phyloP scores from a whole-genome alignment of 495 filamentous ascomycete species.

The Aspergillus cristatus region DNA sequence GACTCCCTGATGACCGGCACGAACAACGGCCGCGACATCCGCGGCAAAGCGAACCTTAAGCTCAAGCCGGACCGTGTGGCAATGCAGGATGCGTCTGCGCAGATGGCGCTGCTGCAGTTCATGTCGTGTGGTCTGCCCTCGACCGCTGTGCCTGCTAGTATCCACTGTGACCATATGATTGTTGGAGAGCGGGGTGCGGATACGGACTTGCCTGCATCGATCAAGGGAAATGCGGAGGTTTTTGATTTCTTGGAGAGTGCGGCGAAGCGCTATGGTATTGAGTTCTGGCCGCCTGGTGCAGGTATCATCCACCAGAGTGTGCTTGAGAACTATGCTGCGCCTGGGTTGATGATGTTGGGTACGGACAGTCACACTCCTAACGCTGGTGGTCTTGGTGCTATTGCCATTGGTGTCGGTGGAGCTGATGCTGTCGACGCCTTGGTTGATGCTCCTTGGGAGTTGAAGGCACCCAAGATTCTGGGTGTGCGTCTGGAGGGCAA shows the following conservation, averaged over 20 bases:
- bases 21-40: conserved; percentile 66
- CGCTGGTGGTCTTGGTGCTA: conserved; percentile 82
- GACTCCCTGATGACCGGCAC: conserved; percentile 75
- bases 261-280: conserved; percentile 91
- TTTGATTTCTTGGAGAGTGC: conserved; percentile 96
- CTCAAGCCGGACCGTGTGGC: conserved; percentile 96
- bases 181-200: conserved; percentile 82
- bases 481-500: conserved; percentile 80
- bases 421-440: conserved; percentile 96
- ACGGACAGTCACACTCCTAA: conserved; percentile 98
- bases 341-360: conserved; percentile 98
- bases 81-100: conserved; percentile 97
- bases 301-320: conserved; percentile 99
- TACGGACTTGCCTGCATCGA: conserved; percentile 75
- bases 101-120: conserved; percentile 97
- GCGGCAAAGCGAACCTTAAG: conserved; percentile 88
- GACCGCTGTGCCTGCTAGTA: conserved; percentile 93
- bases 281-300: conserved; percentile 98
- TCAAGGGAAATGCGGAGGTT: conserved; percentile 89
- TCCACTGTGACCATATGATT: conserved; percentile 99
- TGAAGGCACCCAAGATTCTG: conserved; percentile 85
- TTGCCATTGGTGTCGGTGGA: conserved; percentile 95
- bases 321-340: conserved; percentile 95
- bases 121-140: conserved; percentile 90
- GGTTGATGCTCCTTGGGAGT: conserved; percentile 92